These are phyloP conservation scores for Hypholoma fasciculare DNA, from an alignment of 768 basidiomycete species.

Conservation along the genomic window DNA sequence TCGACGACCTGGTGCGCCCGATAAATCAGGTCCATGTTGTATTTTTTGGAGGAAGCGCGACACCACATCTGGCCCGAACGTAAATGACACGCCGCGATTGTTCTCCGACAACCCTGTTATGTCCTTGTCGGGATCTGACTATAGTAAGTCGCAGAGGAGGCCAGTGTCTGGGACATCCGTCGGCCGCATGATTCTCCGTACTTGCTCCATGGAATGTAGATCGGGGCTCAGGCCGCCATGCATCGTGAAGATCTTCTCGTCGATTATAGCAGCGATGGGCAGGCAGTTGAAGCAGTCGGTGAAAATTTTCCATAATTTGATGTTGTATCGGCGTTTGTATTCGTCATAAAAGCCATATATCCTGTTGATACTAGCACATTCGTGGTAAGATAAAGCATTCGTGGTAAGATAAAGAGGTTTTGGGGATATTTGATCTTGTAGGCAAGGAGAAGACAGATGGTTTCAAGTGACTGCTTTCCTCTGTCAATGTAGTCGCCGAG, in stretches of 20 bases:
- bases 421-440: slow-evolving; percentile 99
- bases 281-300: slow-evolving; percentile 99
- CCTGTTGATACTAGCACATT: slow-evolving; percentile 98
- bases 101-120: slow-evolving; percentile 99
- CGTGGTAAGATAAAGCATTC: too few species aligned
- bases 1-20: slow-evolving; percentile 99
- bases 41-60: slow-evolving; percentile 98
- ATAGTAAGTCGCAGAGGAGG: slow-evolving; percentile 92
- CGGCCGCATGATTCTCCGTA: slow-evolving; percentile 97
- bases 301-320: slow-evolving; percentile 99
- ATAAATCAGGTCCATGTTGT: slow-evolving; percentile 99
- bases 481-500: slow-evolving; percentile 99
- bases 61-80: slow-evolving; percentile 97
- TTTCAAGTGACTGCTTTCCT: slow-evolving; percentile 98
- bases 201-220: slow-evolving; percentile 99
- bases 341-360: slow-evolving; percentile 99
- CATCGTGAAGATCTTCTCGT: slow-evolving; percentile 99
- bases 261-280: slow-evolving; percentile 98
- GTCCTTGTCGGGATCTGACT: slow-evolving; percentile 99
- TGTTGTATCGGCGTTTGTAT: slow-evolving; percentile 99
- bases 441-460: slow-evolving; percentile 97
- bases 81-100: slow-evolving; percentile 98
- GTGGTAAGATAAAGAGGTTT: slow-evolving; percentile 99
- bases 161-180: slow-evolving; percentile 99
- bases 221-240: slow-evolving; percentile 97